Evolutionary conservation across 352 stramenopile genomes (phyloP).

Genomic region (Phytophthora meadii): DNA sequence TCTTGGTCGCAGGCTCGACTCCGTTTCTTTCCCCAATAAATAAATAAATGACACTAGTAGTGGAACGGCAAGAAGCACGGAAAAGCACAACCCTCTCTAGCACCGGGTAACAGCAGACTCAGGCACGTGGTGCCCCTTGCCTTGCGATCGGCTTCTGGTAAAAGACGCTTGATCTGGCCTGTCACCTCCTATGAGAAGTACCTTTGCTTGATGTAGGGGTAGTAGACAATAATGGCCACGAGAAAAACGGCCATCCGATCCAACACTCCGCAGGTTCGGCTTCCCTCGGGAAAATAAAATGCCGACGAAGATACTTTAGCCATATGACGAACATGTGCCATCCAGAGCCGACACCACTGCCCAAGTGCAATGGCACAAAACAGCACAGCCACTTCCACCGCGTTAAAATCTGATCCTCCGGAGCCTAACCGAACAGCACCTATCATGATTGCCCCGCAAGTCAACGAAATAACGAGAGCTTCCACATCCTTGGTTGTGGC

Average conservation of each 20-base stretch:
- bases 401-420: conserved; percentile 28
- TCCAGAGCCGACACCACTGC: conserved; percentile 47
- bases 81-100: background rate
- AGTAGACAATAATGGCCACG: conserved; percentile 54
- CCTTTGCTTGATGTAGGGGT: conserved; percentile 57
- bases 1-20: background rate
- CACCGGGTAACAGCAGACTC: background rate
- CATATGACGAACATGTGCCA: conserved; percentile 49
- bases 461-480: conserved; percentile 41
- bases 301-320: conserved; percentile 52
- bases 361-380: conserved; percentile 46
- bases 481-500: conserved; percentile 34
- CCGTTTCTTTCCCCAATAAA: conserved; percentile 34
- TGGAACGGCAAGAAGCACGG: conserved; percentile 22
- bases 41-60: conserved; percentile 41
- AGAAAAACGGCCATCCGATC: conserved; percentile 55
- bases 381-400: conserved; percentile 49
- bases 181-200: conserved; percentile 27
- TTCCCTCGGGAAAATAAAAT: conserved; percentile 49
- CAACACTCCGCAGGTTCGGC: conserved; percentile 44
- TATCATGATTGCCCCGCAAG: conserved; percentile 45
- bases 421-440: conserved; percentile 35
- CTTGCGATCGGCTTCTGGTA: conserved; percentile 1
- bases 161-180: background rate
- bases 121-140: background rate